Percentiles rank a stretch among this genome's conserved stretches.
Conservation (phyloP, 208 protist genomes). For the Trypanosoma caninum region DNA sequence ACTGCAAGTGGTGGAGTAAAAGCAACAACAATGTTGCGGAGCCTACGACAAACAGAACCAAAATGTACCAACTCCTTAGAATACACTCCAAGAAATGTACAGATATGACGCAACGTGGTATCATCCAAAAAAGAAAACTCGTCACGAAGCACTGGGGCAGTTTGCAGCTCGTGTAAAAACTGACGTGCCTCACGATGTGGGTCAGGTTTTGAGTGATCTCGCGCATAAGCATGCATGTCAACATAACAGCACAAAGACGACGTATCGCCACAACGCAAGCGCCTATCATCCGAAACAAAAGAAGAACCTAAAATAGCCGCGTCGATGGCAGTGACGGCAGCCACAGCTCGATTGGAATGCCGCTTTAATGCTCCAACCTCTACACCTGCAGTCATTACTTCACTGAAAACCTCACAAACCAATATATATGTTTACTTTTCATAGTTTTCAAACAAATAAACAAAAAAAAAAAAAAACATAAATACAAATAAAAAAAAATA, state of each 20-base stretch:
- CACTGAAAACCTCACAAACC: too few species aligned
- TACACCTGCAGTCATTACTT: too few species aligned
- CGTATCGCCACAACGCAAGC: neutral
- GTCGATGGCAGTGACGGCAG: constrained; percentile 42
- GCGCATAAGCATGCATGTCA: constrained; percentile 30
- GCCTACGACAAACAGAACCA: constrained; percentile 40
- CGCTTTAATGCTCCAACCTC: neutral
- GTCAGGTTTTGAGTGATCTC: constrained; percentile 27
- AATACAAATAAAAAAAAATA: neutral
- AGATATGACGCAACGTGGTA: constrained; percentile 27
- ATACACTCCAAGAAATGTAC: constrained; percentile 32
- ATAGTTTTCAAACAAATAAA: too few species aligned
- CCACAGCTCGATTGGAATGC: constrained; percentile 51
- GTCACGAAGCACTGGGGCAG: constrained; percentile 33
- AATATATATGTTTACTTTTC: too few species aligned
- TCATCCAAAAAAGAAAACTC: constrained; percentile 39
- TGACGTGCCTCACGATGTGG: constrained; percentile 32
- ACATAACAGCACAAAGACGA: constrained; percentile 39
- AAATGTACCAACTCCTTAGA: constrained; percentile 32
- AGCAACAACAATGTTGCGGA: constrained; percentile 32
- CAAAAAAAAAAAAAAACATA: neutral
- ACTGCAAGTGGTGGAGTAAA: constrained; percentile 17
- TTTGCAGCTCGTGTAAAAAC: constrained; percentile 33
- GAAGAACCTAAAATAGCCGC: constrained; percentile 21
- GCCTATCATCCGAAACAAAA: constrained; percentile 14